Evolutionary conservation across 306 rosid species (phyloP), one percentile per base, ranked within the genome.

Genomic region (Styphnolobium japonicum): DNA sequence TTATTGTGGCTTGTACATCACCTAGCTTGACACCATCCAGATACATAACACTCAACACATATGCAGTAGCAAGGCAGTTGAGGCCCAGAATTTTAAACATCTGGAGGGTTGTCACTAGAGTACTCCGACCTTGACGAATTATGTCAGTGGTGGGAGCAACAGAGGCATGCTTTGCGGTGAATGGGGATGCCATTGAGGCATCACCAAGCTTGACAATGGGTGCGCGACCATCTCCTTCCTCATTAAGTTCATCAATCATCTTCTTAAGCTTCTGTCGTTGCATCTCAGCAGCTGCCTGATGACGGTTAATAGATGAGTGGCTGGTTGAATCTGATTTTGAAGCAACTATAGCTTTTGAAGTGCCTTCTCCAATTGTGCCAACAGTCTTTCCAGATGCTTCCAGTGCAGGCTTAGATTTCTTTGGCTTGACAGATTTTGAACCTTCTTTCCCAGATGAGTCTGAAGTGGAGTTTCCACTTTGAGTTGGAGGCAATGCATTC

Each of bases 111-210:
- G 99, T 96, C 75, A 95, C 99, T 3, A 96, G 88, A 64, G 99
- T 96, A 86, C 99, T 96, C 19, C 99, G 91, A 71, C 99, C 99
- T 73, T 96, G 99, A 76, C 99, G 99, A 83, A 96, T 96, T 70
- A 96, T 93, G 86, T 96, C 98, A 10, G 88, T 87, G 55, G 98
- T 93, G 19, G 99, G 99, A 77, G 91, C 85, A 65, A 96, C 97
- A 18, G 99, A 96, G 14, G 99, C 99, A 86, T 96, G 98, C 84
- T 96, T 96, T 21, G 99, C 99, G 0, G 99, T 96, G 89, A 96
- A 96, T 4, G 99, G 99, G 27, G 99, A 96, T 67, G 99, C 99
- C 99, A 96, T 96, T 68, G 99, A 96, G 65, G 99, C 99, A 79
- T 96, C 99, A 21, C 99, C 99, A 67, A 96, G 99, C 90, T 90